phyloP scores from a whole-genome alignment of 305 asterid genomes.

The Ajuga reptans region DNA sequence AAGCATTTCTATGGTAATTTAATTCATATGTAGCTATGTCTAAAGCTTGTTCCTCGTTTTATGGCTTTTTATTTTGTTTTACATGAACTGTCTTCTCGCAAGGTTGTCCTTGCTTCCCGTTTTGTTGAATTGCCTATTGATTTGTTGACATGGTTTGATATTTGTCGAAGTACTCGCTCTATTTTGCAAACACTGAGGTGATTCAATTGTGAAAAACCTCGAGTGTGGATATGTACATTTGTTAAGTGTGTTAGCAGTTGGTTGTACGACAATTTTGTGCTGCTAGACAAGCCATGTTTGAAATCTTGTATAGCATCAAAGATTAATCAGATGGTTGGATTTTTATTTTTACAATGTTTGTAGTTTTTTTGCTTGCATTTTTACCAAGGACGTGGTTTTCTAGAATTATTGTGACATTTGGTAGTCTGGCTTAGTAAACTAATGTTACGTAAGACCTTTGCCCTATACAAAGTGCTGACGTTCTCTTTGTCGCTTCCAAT shows the following conservation, averaged over 20 bases:
- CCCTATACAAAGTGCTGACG: not conserved
- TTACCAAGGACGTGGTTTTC: not conserved
- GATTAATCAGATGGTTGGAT: not conserved
- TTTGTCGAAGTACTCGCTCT: constrained; percentile 13
- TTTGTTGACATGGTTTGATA: not conserved
- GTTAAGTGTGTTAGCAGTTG: not conserved
- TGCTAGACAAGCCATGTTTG: not conserved
- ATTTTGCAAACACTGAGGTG: not conserved
- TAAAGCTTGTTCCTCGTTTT: not conserved
- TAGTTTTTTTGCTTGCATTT: not conserved
- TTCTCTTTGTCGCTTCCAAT: constrained; percentile 1
- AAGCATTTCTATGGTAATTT: constrained; percentile 49
- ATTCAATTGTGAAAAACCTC: not conserved
- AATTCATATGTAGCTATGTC: not conserved
- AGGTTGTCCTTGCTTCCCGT: constrained; percentile 5
- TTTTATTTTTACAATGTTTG: not conserved
- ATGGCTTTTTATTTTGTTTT: not conserved
- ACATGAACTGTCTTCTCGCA: not conserved
- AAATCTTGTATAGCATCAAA: not conserved
- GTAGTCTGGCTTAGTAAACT: not conserved
- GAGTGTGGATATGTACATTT: not conserved
- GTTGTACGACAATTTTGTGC: not conserved
- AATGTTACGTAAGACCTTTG: not conserved
- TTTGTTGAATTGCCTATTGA: constrained; percentile 1
- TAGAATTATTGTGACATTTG: not conserved